These are phyloP conservation scores for Orobanche coerulescens DNA, from an alignment of 257 asterid species.

Conservation along the genomic window DNA sequence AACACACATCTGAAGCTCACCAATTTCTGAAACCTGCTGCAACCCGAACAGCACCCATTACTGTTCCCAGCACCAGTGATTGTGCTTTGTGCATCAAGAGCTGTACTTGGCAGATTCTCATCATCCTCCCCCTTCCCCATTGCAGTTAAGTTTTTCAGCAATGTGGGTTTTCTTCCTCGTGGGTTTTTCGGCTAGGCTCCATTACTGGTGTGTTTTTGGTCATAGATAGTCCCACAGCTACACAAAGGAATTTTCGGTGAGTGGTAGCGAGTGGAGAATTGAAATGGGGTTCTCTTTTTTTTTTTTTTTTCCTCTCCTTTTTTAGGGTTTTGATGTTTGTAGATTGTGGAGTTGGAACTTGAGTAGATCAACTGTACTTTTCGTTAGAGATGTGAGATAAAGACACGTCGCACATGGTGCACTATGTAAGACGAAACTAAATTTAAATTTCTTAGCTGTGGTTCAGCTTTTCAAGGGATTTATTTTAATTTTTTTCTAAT, in stretches of 20 bases:
- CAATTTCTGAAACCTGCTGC: constrained; percentile 34
- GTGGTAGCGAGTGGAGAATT: constrained; percentile 31
- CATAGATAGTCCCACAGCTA: constrained; percentile 35
- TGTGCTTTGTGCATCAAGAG: constrained; percentile 43
- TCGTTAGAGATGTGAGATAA: constrained; percentile 28
- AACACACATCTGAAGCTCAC: constrained; percentile 59
- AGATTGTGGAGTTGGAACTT: constrained; percentile 37
- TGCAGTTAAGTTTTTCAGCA: constrained; percentile 27
- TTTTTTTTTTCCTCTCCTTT: not conserved
- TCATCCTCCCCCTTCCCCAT: constrained; percentile 84
- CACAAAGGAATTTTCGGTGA: not conserved
- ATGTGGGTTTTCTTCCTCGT: constrained; percentile 35
- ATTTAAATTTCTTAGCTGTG: too few relatives aligned
- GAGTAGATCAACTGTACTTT: constrained; percentile 39
- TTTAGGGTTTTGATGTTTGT: constrained; percentile 40
- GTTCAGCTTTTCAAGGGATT: too few relatives aligned
- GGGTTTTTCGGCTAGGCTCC: constrained; percentile 34
- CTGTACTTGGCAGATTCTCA: constrained; percentile 35
- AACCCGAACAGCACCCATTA: constrained; percentile 34
- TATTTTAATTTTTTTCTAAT: too few relatives aligned
- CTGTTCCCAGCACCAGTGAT: constrained; percentile 29
- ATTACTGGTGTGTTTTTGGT: constrained; percentile 30
- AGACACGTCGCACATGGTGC: too few relatives aligned
- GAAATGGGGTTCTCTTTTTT: constrained; percentile 17
- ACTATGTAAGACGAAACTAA: too few relatives aligned